Evolutionary conservation across 1,284 basidiomycete genomes (phyloP).

Genomic region (Meripilus lineatus): DNA sequence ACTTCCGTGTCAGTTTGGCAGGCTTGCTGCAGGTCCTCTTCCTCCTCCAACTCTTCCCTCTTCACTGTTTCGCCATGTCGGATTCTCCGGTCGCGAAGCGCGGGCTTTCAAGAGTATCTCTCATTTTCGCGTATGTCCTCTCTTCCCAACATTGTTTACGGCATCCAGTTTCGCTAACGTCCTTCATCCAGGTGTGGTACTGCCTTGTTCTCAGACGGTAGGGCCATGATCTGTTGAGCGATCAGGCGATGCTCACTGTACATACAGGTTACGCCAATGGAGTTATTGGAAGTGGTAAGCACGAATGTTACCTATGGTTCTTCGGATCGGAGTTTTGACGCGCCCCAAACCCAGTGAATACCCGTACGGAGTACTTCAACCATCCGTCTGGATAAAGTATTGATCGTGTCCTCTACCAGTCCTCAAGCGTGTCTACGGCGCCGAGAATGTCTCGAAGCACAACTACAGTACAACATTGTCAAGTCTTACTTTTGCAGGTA

Average conservation of each 20-base stretch:
- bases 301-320: too few species aligned
- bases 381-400: neutral
- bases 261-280: constrained; percentile 76
- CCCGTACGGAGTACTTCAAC: constrained; percentile 39
- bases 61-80: too few species aligned
- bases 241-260: constrained; percentile 8
- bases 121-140: constrained; percentile 70
- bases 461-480: constrained; percentile 61
- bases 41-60: too few species aligned
- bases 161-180: neutral
- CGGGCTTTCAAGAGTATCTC: constrained; percentile 40
- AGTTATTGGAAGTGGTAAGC: constrained; percentile 70
- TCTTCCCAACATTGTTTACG: neutral
- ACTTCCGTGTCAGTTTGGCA: too few species aligned
- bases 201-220: constrained; percentile 84
- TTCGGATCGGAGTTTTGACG: too few species aligned
- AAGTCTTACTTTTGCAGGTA: constrained; percentile 78
- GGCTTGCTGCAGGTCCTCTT: too few species aligned
- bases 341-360: constrained; percentile 59
- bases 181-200: constrained; percentile 61
- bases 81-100: too few species aligned
- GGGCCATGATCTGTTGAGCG: neutral
- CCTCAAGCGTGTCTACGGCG: constrained; percentile 61
- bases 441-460: constrained; percentile 37
- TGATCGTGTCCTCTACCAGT: constrained; percentile 35